These are phyloP conservation scores for Usnea hakonensis DNA, from an alignment of 495 filamentous ascomycete species.

Conservation along the genomic window DNA sequence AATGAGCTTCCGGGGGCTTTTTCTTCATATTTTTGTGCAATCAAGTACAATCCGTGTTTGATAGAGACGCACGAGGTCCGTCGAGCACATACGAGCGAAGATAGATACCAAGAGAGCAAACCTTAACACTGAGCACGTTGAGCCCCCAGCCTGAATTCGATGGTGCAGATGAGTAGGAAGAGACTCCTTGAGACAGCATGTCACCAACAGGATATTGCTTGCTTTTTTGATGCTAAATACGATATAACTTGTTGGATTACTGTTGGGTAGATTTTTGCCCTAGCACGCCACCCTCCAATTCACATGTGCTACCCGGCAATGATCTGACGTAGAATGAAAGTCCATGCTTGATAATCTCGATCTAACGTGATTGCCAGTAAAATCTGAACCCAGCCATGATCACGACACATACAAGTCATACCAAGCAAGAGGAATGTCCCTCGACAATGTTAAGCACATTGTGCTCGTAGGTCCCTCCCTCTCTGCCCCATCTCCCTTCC, in stretches of 20 bases:
- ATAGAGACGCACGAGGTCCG: neutral
- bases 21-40: neutral
- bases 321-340: neutral
- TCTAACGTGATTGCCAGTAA: neutral
- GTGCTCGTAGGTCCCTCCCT: constrained; percentile 40
- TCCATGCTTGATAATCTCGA: constrained; percentile 7
- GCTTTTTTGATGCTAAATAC: neutral
- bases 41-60: neutral
- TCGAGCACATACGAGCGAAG: neutral
- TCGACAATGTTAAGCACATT: constrained; percentile 46
- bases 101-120: neutral
- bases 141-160: neutral
- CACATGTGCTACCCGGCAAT: constrained; percentile 5
- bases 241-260: no score
- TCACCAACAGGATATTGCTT: neutral
- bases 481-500: constrained; percentile 36
- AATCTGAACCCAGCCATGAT: neutral
- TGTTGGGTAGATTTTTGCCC: no score
- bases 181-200: no score
- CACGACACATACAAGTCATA: neutral
- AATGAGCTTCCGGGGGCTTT: neutral
- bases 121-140: neutral
- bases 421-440: constrained; percentile 32
- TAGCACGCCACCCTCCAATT: no score
- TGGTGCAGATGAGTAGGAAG: neutral